A percentile compares a stretch with the other conserved stretches of the same genome.
Evolutionary conservation across 176 grass and related monocot species (phyloP).

Genomic region (Aegilops tauschii): DNA sequence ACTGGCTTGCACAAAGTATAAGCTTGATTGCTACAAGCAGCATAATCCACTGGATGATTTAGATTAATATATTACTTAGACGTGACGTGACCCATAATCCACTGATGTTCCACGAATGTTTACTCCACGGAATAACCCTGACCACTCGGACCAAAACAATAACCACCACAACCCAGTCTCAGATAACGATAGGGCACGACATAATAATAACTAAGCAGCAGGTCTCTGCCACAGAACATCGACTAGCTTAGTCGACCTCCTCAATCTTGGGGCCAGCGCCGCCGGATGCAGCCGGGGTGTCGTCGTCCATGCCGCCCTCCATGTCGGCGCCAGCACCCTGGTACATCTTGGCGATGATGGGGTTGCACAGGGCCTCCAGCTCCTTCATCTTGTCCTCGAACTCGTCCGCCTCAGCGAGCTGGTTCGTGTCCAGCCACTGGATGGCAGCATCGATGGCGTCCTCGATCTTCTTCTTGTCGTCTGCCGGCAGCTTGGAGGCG

Average conservation of each 20-base stretch:
- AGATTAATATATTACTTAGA: too few species aligned
- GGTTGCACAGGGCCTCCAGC: conserved; percentile 57
- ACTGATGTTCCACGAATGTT: not conserved
- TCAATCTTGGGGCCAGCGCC: conserved; percentile 59
- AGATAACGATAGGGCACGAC: not conserved
- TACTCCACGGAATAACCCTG: not conserved
- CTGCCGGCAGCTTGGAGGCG: conserved; percentile 20
- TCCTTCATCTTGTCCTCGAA: conserved; percentile 71
- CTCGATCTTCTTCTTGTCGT: conserved; percentile 63
- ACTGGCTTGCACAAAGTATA: too few species aligned
- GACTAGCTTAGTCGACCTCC: conserved; percentile 32
- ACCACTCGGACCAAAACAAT: conserved; percentile 10
- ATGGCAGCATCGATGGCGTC: conserved; percentile 50
- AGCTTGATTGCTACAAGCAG: too few species aligned
- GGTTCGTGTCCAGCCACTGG: conserved; percentile 54
- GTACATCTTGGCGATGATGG: conserved; percentile 65
- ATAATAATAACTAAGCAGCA: not conserved
- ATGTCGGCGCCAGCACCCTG: conserved; percentile 47
- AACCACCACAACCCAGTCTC: not conserved
- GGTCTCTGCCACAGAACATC: not conserved
- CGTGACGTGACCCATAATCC: too few species aligned
- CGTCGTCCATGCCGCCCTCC: conserved; percentile 53
- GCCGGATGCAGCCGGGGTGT: not conserved
- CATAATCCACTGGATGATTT: too few species aligned
- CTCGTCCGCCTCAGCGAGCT: conserved; percentile 54